A percentile compares a stretch with the other conserved stretches of the same genome.
These are phyloP conservation scores for Prunus davidiana DNA, from an alignment of 306 rosid species.

Conservation along the genomic window DNA sequence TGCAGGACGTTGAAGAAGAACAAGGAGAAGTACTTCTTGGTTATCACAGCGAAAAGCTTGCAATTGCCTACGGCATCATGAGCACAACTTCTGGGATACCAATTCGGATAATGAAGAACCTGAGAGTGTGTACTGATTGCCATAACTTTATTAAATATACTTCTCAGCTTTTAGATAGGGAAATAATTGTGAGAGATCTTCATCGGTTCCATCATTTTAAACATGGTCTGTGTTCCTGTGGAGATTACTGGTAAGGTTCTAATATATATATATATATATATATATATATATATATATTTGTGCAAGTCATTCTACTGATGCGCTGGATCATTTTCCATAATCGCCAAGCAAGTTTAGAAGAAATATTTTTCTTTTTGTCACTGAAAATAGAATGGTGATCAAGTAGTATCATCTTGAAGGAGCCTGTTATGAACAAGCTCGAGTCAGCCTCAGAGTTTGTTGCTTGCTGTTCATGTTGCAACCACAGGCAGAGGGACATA, in stretches of 20 bases:
- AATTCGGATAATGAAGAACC: slow-evolving; percentile 68
- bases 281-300: not conserved
- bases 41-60: slow-evolving; percentile 81
- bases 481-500: not conserved
- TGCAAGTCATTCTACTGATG: slow-evolving; percentile 3
- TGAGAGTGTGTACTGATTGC: slow-evolving; percentile 63
- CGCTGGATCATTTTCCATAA: not conserved
- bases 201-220: slow-evolving; percentile 70
- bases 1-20: slow-evolving; percentile 82
- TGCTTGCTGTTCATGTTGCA: not conserved
- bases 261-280: too few relatives aligned
- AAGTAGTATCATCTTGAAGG: not conserved
- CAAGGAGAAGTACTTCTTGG: slow-evolving; percentile 62
- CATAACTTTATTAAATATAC: slow-evolving; percentile 68
- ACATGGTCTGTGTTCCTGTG: slow-evolving; percentile 65
- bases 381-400: too few relatives aligned
- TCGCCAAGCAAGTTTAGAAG: too few relatives aligned
- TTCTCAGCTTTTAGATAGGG: slow-evolving; percentile 63
- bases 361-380: too few relatives aligned
- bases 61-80: slow-evolving; percentile 54
- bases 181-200: slow-evolving; percentile 65
- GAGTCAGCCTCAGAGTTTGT: slow-evolving; percentile 5
- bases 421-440: not conserved
- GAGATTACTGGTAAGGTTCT: slow-evolving; percentile 68
- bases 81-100: slow-evolving; percentile 43